phyloP scores from a whole-genome alignment of 305 asterid genomes.

The Galium porrigens region DNA sequence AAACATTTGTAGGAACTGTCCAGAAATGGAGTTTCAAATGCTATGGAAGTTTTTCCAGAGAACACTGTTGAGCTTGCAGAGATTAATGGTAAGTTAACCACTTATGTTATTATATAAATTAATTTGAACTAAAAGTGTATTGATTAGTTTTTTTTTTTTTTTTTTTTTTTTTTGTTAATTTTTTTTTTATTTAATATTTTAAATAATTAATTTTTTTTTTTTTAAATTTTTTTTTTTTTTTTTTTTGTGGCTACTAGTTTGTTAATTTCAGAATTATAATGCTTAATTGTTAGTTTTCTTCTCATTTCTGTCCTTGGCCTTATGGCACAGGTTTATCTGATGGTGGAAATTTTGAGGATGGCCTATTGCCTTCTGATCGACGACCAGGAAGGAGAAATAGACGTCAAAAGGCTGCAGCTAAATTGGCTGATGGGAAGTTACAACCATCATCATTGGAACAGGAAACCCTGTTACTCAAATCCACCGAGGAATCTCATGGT shows the following conservation, averaged over 20 bases:
- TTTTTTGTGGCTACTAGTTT: not conserved
- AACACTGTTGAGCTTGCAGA: constrained; percentile 27
- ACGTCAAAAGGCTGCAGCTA: constrained; percentile 38
- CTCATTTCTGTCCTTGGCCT: not conserved
- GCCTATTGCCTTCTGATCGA: constrained; percentile 33
- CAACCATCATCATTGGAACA: constrained; percentile 30
- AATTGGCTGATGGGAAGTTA: constrained; percentile 32
- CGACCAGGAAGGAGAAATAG: constrained; percentile 62
- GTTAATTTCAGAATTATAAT: not conserved
- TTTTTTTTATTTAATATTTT: too few relatives aligned
- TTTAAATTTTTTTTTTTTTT: not conserved
- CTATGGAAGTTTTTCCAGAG: constrained; percentile 22
- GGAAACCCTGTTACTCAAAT: constrained; percentile 34
- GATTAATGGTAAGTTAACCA: constrained; percentile 30
- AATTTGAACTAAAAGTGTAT: not conserved
- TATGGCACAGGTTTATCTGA: constrained; percentile 28
- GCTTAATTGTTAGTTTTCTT: constrained; percentile 4
- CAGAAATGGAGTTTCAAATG: constrained; percentile 26
- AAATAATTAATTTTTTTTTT: not conserved
- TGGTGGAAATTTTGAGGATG: constrained; percentile 36
- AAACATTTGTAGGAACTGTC: constrained; percentile 27
- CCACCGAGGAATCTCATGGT: constrained; percentile 31
- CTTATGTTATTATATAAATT: not conserved
- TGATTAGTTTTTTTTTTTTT: not conserved
- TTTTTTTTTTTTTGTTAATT: not conserved